phyloP scores from a whole-genome alignment of 495 filamentous ascomycete species.

The Hypoxylon rickii region DNA sequence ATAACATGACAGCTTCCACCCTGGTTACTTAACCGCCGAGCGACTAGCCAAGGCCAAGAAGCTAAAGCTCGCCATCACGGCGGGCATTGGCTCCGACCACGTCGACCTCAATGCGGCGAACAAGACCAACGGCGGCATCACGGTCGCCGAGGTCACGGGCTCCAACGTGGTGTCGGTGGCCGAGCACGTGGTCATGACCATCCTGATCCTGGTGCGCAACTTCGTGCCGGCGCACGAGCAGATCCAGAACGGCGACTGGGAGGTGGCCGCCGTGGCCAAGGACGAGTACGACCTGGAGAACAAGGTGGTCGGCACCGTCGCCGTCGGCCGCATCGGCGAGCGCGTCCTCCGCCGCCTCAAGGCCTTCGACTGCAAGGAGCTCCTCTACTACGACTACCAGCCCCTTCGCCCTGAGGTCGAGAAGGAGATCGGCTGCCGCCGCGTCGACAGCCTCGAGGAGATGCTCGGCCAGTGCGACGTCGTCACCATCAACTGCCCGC shows the following conservation, averaged over 20 bases:
- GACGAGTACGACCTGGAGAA: constrained; percentile 95
- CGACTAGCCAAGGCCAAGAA: constrained; percentile 98
- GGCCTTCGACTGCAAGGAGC: constrained; percentile 99
- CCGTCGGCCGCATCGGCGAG: constrained; percentile 96
- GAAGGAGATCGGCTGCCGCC: constrained; percentile 93
- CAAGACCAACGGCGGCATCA: constrained; percentile 97
- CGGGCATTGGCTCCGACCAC: constrained; percentile 97
- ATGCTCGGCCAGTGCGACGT: constrained; percentile 95
- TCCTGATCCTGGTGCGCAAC: constrained; percentile 94
- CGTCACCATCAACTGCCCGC: constrained; percentile 98
- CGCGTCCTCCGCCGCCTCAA: constrained; percentile 93
- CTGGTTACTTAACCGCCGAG: constrained; percentile 95
- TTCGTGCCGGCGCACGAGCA: constrained; percentile 97
- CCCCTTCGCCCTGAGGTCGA: constrained; percentile 84
- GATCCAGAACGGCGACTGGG: constrained; percentile 86
- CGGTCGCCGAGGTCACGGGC: constrained; percentile 95
- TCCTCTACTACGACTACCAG: constrained; percentile 99
- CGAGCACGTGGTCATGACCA: constrained; percentile 98
- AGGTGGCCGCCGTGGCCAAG: constrained; percentile 95
- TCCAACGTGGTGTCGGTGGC: constrained; percentile 90
- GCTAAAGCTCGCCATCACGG: constrained; percentile 93
- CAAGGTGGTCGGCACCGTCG: constrained; percentile 98
- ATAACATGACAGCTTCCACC: constrained; percentile 79
- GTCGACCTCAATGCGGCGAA: constrained; percentile 97
- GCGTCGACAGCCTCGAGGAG: constrained; percentile 87